A percentile compares a stretch with the other conserved stretches of the same genome.
These are phyloP conservation scores for Phyllosticta ampelicida DNA, from an alignment of 2,329 filamentous ascomycete species.

Conservation along the genomic window DNA sequence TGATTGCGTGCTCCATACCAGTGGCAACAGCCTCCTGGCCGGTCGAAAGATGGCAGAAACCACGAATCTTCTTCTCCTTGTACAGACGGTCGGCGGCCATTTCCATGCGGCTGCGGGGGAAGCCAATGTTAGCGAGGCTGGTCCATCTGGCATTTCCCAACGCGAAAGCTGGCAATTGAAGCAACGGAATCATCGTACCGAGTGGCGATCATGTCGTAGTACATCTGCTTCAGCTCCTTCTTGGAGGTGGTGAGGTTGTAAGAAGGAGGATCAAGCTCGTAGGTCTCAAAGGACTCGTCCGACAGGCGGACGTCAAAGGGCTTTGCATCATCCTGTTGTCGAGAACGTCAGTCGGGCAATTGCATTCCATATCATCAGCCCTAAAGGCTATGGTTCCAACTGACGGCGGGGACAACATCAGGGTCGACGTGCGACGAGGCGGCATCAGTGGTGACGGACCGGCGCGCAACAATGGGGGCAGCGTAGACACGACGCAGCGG, in stretches of 20 bases:
- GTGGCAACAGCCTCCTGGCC: slow-evolving; percentile 96
- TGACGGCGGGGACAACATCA: slow-evolving; percentile 52
- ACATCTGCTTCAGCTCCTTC: slow-evolving; percentile 98
- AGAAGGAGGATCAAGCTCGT: slow-evolving; percentile 90
- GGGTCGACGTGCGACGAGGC: slow-evolving; percentile 84
- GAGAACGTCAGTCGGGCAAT: neutral
- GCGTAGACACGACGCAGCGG: slow-evolving; percentile 27
- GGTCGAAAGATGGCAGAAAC: slow-evolving; percentile 97
- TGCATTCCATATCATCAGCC: neutral
- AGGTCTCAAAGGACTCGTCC: slow-evolving; percentile 98
- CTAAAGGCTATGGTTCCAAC: neutral
- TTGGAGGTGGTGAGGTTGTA: slow-evolving; percentile 93
- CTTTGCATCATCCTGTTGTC: slow-evolving; percentile 73
- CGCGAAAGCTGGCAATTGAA: slow-evolving; percentile 1
- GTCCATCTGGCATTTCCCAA: neutral
- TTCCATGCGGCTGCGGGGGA: slow-evolving; percentile 75
- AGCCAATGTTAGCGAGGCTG: slow-evolving; percentile 5
- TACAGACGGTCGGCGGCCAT: slow-evolving; percentile 98
- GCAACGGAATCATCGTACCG: slow-evolving; percentile 50
- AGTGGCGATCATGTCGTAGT: slow-evolving; percentile 91
- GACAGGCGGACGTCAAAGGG: slow-evolving; percentile 85
- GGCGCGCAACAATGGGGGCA: slow-evolving; percentile 30
- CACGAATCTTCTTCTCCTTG: slow-evolving; percentile 99
- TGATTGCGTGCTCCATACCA: slow-evolving; percentile 93
- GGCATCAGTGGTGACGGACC: slow-evolving; percentile 89